Conservation (phyloP, 345 rosid genomes). For the Sonneratia caseolaris region DNA sequence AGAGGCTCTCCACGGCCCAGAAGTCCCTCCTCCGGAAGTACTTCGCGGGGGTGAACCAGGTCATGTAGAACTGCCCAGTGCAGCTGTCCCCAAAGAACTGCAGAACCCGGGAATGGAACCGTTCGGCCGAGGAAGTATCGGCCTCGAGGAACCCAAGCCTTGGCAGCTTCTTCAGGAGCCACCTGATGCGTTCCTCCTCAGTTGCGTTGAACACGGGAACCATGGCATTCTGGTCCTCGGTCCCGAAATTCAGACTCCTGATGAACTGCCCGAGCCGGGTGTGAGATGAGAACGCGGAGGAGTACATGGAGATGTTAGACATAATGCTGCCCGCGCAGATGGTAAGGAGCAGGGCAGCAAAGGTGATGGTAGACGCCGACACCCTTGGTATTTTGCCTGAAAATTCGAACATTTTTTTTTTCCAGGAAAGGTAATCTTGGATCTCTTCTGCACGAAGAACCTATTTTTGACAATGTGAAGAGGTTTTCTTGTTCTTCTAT, state of each 20-base stretch:
- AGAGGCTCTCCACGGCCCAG: conserved; percentile 46
- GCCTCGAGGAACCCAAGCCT: conserved; percentile 45
- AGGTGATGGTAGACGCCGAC: not conserved
- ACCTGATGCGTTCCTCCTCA: conserved; percentile 30
- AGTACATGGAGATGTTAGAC: not conserved
- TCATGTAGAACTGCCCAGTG: conserved; percentile 60
- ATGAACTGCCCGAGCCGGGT: not conserved
- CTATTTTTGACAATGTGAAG: not conserved
- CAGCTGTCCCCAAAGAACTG: conserved; percentile 41
- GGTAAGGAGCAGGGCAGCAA: not conserved
- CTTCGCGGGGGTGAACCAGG: conserved; percentile 60
- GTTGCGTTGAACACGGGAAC: conserved; percentile 36
- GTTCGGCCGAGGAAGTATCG: conserved; percentile 20
- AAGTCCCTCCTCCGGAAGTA: conserved; percentile 46
- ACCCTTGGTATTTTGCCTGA: not conserved
- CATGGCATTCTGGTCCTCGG: conserved; percentile 1
- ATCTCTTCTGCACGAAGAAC: not conserved
- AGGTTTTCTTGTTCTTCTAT: not conserved
- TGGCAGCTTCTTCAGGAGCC: conserved; percentile 35
- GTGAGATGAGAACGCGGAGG: not conserved
- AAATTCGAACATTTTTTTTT: not conserved
- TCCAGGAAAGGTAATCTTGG: not conserved
- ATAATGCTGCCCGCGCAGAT: not conserved
- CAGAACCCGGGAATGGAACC: conserved; percentile 42
- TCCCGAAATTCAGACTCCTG: not conserved